Conservation (phyloP, 495 filamentous ascomycete genomes). For the Entonaema liquescens region DNA sequence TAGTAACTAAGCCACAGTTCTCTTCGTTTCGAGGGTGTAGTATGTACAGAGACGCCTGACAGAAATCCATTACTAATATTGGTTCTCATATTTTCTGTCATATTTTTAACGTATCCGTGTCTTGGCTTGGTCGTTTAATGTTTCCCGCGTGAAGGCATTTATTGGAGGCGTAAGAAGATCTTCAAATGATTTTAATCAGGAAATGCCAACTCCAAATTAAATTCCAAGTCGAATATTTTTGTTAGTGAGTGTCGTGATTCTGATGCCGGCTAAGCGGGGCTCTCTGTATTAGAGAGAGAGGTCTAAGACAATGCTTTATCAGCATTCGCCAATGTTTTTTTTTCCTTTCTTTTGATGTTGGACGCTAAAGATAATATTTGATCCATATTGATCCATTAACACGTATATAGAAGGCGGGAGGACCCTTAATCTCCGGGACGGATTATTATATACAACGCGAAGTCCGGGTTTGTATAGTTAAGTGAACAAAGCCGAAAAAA, state of each 20-base stretch:
- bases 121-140: not conserved
- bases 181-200: not conserved
- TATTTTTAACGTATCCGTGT: not conserved
- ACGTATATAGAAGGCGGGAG: not conserved
- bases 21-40: not conserved
- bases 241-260: not conserved
- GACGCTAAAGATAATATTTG: not conserved
- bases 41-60: not conserved
- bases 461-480: constrained; percentile 6
- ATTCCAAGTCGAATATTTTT: not conserved
- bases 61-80: constrained; percentile 1
- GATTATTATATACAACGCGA: constrained; percentile 6
- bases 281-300: not conserved
- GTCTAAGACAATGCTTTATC: not conserved
- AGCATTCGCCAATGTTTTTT: not conserved
- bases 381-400: not conserved
- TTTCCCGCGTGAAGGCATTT: not conserved
- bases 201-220: not conserved
- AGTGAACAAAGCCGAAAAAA: constrained; percentile 2
- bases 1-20: not conserved
- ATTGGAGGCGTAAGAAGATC: not conserved
- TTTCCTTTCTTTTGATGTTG: no score
- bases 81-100: not conserved
- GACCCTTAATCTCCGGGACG: constrained; percentile 17
- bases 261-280: not conserved